These are phyloP conservation scores for Paramecium sonneborni DNA, from an alignment of 73 alveolate species.

Conservation along the genomic window DNA sequence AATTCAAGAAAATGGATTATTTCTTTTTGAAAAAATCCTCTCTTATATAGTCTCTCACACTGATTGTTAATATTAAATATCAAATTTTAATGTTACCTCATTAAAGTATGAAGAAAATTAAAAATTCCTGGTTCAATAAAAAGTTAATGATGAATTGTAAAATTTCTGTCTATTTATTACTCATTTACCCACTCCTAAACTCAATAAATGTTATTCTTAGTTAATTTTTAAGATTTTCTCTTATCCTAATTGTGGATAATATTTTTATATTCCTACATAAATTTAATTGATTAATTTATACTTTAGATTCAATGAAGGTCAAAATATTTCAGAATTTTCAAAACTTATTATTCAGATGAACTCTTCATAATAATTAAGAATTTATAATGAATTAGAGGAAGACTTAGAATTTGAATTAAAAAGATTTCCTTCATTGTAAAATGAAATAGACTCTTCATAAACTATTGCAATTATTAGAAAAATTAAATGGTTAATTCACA, in stretches of 20 bases:
- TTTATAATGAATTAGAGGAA: background rate
- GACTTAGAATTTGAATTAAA: conserved; percentile 18
- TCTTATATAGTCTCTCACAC: background rate
- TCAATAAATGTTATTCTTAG: background rate
- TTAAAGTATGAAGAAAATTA: background rate
- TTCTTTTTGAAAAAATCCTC: background rate
- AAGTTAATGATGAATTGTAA: background rate
- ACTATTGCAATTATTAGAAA: background rate
- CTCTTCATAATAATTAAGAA: background rate
- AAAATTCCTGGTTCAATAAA: background rate
- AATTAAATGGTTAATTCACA: background rate
- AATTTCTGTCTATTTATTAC: background rate
- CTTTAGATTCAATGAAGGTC: background rate
- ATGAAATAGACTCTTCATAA: background rate
- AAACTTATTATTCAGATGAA: background rate
- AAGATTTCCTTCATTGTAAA: background rate
- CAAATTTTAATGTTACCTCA: background rate
- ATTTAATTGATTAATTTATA: background rate
- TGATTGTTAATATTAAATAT: background rate
- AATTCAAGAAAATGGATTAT: background rate
- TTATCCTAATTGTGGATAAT: background rate
- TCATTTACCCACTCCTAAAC: conserved; percentile 23
- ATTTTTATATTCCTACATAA: background rate
- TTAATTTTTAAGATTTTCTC: background rate
- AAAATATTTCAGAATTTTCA: background rate